These are phyloP conservation scores for Hibiscus tridactylites DNA, from an alignment of 345 rosid species.

Conservation along the genomic window DNA sequence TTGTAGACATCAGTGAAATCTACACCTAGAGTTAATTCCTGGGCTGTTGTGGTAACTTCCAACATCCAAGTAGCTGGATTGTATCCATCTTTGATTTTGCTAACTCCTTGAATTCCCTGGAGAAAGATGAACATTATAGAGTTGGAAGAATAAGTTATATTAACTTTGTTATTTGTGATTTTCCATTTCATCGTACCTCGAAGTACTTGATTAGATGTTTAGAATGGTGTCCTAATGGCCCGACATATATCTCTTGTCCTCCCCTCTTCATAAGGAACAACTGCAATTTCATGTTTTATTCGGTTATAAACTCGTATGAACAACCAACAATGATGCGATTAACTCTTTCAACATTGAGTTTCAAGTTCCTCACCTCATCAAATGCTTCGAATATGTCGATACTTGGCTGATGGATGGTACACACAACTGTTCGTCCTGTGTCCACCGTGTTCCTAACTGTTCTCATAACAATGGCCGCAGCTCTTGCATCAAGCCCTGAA, in stretches of 20 bases:
- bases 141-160: neutral
- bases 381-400: conserved; percentile 87
- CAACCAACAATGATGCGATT: neutral
- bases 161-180: neutral
- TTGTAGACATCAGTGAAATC: conserved; percentile 55
- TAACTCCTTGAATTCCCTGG: conserved; percentile 50
- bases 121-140: neutral
- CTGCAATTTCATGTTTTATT: conserved; percentile 24
- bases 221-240: conserved; percentile 70
- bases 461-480: conserved; percentile 92
- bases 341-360: neutral
- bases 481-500: conserved; percentile 90
- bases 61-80: conserved; percentile 95
- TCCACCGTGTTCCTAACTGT: conserved; percentile 85
- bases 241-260: conserved; percentile 73
- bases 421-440: conserved; percentile 83
- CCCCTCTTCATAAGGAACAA: conserved; percentile 64
- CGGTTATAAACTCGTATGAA: neutral
- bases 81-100: conserved; percentile 57
- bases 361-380: conserved; percentile 49
- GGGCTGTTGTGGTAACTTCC: conserved; percentile 50
- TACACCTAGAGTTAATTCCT: conserved; percentile 50
- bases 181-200: conserved; percentile 34
- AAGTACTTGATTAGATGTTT: conserved; percentile 50
- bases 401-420: conserved; percentile 95